Evolutionary conservation across 352 stramenopile genomes (phyloP), one percentile per base, ranked within the genome.

Genomic region (Peronospora farinosa): DNA sequence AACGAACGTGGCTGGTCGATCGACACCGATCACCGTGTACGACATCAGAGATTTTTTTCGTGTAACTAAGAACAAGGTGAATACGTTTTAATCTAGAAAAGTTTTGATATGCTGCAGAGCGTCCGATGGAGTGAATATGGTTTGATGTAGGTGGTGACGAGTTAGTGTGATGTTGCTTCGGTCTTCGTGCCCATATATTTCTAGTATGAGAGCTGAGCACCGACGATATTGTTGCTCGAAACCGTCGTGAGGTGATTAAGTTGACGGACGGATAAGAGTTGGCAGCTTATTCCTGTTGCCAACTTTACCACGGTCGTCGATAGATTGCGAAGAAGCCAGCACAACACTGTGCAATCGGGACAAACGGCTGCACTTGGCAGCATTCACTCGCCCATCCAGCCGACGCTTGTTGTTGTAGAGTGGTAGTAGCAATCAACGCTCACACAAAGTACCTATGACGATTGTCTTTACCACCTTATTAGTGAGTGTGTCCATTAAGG

Each of bases 1-100:
- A 31, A 39, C 23, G 12, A 47, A 25, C 17, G 23, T 57, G 36
- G 40, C 35, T 41, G 37, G 16, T 40, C 7, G 9, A 40, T 40
- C 31, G 53, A 17, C 23, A 35, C 23, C 38, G 16, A 51, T 57
- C 47, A 55, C 48, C 48, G 48, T 55, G 41, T 61, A 58, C 40
- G 28, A 47, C 48, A 36, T 37, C 31, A 56, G 15, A 51, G 39
- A 60, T 70, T 67, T 67, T 70, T 62, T 58, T 47, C 57, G 54
- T 71, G 57, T 67, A 71, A 67, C 47, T 61, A 57, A 66, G 44
- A 60, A 70, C 51, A 63, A 59, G 60, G 46, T 58, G 46, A 45
- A 59, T 62, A 35, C 49, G 61, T 65, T 57, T 54, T 60, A 16
- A 51, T 60, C 16, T n/a, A 36, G 8, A 17, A 27, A n/a, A 40